A percentile compares a stretch with the other conserved stretches of the same genome.
phyloP scores from a whole-genome alignment of 192 early-diverging fungal species.

The Helicostylum pulchrum region DNA sequence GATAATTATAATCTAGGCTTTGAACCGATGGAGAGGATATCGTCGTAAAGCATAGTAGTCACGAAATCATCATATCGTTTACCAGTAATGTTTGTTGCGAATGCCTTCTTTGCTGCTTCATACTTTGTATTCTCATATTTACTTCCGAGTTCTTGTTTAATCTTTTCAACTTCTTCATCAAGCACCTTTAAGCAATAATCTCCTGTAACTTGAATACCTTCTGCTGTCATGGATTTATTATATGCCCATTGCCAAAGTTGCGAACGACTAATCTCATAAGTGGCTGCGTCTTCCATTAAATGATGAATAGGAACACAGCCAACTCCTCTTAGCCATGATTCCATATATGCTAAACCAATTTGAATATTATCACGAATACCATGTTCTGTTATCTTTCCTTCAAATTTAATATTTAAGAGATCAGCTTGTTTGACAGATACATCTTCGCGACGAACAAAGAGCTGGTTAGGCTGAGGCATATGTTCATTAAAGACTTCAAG shows the following conservation, averaged over 20 bases:
- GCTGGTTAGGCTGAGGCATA: slow-evolving; percentile 95
- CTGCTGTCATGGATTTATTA: slow-evolving; percentile 74
- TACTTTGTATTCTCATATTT: slow-evolving; percentile 67
- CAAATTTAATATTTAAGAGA: slow-evolving; percentile 71
- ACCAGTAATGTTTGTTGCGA: slow-evolving; percentile 77
- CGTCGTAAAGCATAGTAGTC: slow-evolving; percentile 88
- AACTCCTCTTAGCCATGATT: slow-evolving; percentile 88
- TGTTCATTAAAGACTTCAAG: slow-evolving; percentile 86
- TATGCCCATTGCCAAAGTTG: slow-evolving; percentile 97
- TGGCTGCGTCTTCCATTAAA: slow-evolving; percentile 98
- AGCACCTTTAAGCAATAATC: slow-evolving; percentile 71
- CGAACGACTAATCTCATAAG: slow-evolving; percentile 93
- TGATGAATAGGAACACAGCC: slow-evolving; percentile 98
- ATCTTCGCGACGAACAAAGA: slow-evolving; percentile 87
- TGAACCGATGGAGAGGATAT: slow-evolving; percentile 55
- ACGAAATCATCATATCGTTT: slow-evolving; percentile 88
- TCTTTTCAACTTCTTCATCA: slow-evolving; percentile 75
- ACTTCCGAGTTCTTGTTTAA: slow-evolving; percentile 63
- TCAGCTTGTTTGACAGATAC: slow-evolving; percentile 77
- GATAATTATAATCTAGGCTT: slow-evolving; percentile 28
- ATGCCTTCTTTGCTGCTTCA: slow-evolving; percentile 59
- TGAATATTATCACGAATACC: slow-evolving; percentile 90
- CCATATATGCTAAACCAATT: slow-evolving; percentile 92
- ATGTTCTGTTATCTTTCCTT: slow-evolving; percentile 77
- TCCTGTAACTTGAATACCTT: slow-evolving; percentile 77